Evolutionary conservation across 1,284 basidiomycete genomes (phyloP).

Genomic region (Cystobasidiaceae sp.): DNA sequence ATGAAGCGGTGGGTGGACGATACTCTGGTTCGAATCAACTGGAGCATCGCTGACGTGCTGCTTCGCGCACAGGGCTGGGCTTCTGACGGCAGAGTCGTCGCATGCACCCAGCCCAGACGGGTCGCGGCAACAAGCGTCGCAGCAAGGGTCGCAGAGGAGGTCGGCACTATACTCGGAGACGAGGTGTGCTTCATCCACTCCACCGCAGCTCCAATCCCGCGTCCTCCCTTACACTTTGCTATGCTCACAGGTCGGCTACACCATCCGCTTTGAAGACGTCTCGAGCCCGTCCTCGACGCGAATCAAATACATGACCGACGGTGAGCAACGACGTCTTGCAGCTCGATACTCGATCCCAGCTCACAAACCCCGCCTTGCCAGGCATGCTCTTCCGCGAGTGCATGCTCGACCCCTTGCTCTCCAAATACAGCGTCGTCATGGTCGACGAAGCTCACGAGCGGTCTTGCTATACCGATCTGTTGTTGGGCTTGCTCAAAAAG

Average conservation of each 20-base stretch:
- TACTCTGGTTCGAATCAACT: too few relatives aligned
- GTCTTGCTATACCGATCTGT: slow-evolving; percentile 47
- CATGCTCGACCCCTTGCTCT: slow-evolving; percentile 40
- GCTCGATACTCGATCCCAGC: neutral
- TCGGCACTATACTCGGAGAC: slow-evolving; percentile 59
- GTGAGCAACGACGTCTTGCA: slow-evolving; percentile 14
- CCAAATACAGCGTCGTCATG: slow-evolving; percentile 44
- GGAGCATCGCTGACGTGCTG: neutral
- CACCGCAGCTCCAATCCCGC: too few relatives aligned
- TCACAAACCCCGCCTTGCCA: neutral
- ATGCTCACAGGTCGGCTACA: slow-evolving; percentile 51
- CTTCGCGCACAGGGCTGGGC: slow-evolving; percentile 63
- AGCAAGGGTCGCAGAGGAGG: slow-evolving; percentile 46
- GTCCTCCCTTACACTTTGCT: too few relatives aligned
- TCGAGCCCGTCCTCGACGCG: slow-evolving; percentile 43
- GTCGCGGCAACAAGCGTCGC: slow-evolving; percentile 47
- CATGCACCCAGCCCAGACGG: slow-evolving; percentile 41
- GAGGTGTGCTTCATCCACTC: too few relatives aligned
- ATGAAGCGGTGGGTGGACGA: slow-evolving; percentile 68
- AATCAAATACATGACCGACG: slow-evolving; percentile 45
- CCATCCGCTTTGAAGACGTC: slow-evolving; percentile 48
- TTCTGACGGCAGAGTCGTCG: slow-evolving; percentile 64
- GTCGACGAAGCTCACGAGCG: slow-evolving; percentile 51
- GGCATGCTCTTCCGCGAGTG: slow-evolving; percentile 42
- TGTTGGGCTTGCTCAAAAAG: slow-evolving; percentile 52